Percentiles rank a stretch among this genome's conserved stretches.
Evolutionary conservation across 176 grass and related monocot species (phyloP).

Genomic region (Zoysia pacifica): DNA sequence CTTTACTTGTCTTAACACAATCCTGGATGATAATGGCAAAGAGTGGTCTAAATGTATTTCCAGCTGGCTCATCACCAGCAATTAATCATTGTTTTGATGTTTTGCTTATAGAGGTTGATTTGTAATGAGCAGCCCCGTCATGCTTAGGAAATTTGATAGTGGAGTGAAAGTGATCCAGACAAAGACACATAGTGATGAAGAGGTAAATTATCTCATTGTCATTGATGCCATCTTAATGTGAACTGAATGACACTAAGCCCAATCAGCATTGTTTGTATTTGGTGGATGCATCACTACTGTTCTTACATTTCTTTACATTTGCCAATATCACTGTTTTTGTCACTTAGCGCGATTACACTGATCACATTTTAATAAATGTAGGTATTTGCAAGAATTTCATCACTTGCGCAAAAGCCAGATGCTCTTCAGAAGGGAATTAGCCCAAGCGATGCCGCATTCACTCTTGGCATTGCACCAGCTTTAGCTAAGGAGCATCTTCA

Average conservation of each 20-base stretch:
- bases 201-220: slow-evolving; percentile 49
- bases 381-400: slow-evolving; percentile 89
- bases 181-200: slow-evolving; percentile 94
- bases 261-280: slow-evolving; percentile 10
- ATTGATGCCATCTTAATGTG: slow-evolving; percentile 13
- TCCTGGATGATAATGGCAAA: slow-evolving; percentile 34
- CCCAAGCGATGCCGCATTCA: slow-evolving; percentile 91
- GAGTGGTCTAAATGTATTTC: slow-evolving; percentile 35
- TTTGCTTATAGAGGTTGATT: slow-evolving; percentile 72
- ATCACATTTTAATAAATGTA: slow-evolving; percentile 28
- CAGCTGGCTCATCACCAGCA: slow-evolving; percentile 48
- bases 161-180: slow-evolving; percentile 99
- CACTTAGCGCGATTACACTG: slow-evolving; percentile 7
- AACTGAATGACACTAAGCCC: slow-evolving; percentile 7
- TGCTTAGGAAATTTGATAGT: slow-evolving; percentile 98
- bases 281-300: neutral
- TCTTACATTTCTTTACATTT: neutral
- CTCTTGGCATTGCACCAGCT: slow-evolving; percentile 93
- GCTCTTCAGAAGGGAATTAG: slow-evolving; percentile 87
- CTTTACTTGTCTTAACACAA: slow-evolving; percentile 40
- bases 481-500: slow-evolving; percentile 96
- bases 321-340: slow-evolving; percentile 11
- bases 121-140: slow-evolving; percentile 78
- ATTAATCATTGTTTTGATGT: slow-evolving; percentile 55
- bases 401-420: slow-evolving; percentile 78